phyloP scores from a whole-genome alignment of 257 asterid species.

The Eucommia ulmoides region DNA sequence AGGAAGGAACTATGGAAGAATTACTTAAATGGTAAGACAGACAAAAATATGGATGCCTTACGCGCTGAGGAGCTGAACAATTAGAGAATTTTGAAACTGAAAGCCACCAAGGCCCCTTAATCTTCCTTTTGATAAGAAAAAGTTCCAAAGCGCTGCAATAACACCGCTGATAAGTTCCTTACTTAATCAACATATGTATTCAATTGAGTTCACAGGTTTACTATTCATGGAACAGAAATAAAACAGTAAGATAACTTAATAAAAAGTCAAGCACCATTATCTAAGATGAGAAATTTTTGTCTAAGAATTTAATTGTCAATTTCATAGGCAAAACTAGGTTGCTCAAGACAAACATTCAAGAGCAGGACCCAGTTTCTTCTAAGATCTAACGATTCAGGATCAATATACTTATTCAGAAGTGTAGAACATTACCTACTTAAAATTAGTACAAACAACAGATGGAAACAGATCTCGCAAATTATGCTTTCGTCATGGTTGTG shows the following conservation, averaged over 20 bases:
- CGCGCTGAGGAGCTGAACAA: slow-evolving; percentile 57
- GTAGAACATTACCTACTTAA: no score
- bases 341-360: no score
- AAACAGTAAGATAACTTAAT: background rate
- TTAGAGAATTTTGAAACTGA: slow-evolving; percentile 62
- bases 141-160: slow-evolving; percentile 76
- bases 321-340: no score
- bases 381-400: no score
- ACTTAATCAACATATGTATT: background rate
- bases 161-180: slow-evolving; percentile 9
- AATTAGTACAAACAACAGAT: no score
- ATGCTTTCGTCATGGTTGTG: no score
- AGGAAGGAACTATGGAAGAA: background rate
- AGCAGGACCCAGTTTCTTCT: no score
- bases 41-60: slow-evolving; percentile 22
- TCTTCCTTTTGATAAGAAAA: slow-evolving; percentile 75
- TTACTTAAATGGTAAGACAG: slow-evolving; percentile 9
- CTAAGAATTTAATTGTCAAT: no score
- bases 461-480: no score
- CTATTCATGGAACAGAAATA: background rate
- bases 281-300: no score
- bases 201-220: background rate
- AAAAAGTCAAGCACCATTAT: no score
- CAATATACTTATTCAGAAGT: no score
- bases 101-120: slow-evolving; percentile 94